Conservation (phyloP, 228 moss, liverwort and hornwort genomes). For the Sphagnum fallax region DNA sequence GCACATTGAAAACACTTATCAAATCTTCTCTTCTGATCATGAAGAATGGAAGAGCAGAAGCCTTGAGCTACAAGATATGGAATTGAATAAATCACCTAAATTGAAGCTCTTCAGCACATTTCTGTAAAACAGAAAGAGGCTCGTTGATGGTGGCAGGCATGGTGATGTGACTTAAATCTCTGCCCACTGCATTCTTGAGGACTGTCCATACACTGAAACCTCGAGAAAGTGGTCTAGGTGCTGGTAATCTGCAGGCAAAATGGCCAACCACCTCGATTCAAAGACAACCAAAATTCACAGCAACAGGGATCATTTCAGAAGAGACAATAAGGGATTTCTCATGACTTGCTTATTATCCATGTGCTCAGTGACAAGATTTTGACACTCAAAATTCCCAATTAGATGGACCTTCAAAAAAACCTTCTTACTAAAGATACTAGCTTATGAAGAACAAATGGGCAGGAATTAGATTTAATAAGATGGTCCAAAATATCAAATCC, state of each 20-base stretch:
- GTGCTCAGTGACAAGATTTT: not conserved
- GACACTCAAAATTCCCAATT: not conserved
- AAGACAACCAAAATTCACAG: not conserved
- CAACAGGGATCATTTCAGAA: not conserved
- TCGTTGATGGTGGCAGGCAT: constrained; percentile 99
- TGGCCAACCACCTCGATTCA: not conserved
- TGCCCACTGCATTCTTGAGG: constrained; percentile 92
- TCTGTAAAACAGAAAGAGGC: constrained; percentile 92
- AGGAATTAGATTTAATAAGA: too few relatives aligned
- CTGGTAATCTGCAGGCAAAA: constrained; percentile 69
- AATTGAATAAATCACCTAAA: constrained; percentile 38
- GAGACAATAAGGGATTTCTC: not conserved
- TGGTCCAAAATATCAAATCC: too few relatives aligned
- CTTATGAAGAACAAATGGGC: too few relatives aligned
- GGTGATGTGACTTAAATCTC: constrained; percentile 95
- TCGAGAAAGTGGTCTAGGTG: constrained; percentile 90
- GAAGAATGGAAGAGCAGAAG: too few relatives aligned
- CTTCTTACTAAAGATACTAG: not conserved
- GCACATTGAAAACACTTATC: too few relatives aligned
- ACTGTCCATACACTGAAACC: constrained; percentile 98
- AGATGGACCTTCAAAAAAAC: not conserved
- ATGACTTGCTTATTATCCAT: too few relatives aligned
- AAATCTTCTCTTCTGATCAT: too few relatives aligned
- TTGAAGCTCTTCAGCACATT: constrained; percentile 97
- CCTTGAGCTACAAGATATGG: too few relatives aligned